Evolutionary conservation across 768 basidiomycete species (phyloP), one percentile per base, ranked within the genome.

Genomic region (Pisolithus albus): DNA sequence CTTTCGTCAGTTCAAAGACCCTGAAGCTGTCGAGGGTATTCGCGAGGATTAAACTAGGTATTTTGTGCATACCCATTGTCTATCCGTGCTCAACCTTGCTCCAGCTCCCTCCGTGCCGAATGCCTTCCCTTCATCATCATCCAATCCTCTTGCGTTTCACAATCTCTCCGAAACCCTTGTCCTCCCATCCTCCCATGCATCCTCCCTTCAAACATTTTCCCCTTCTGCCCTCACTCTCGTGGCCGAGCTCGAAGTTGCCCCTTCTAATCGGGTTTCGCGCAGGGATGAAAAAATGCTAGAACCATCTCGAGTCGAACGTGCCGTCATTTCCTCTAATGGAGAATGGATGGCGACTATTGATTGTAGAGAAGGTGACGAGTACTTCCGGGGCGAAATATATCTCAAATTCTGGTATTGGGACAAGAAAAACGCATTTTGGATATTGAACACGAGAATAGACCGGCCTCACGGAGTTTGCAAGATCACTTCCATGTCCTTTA

Each of bases 331-430:
- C 5, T 64, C 77, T 1, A 73, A 71, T n/a, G 86, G 86, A 9
- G 75, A 81, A 43, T 98, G 95, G 94, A 82, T 99, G 82, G 92
- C 92, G 5, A 94, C 95, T 1, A 67, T 91, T 23, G 95, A 99
- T 68, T 68, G 71, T 28, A 79, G 93, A 50, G 76, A 81, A 50
- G 83, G 78, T 5, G 83, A 86, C 40, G 81, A 80, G 21, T 74
- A 72, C 11, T 83, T 83, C 67, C 81, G 75, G 56, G 72, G 72
- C 24, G 92, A 86, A 68, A 74, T 84, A 28, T 86, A 86, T 63
- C 76, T 99, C 50, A 98, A 98, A 71, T 69, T 97, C 32, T 99
- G 96, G 95, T 72, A 71, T 51, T 95, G 92, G 90, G 81, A 85
- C 61, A 72, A 70, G 40, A 82, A 78, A 56, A 70, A 74, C 51